Evolutionary conservation across 495 filamentous ascomycete species (phyloP).

Genomic region (Astrothelium subdiscretum): DNA sequence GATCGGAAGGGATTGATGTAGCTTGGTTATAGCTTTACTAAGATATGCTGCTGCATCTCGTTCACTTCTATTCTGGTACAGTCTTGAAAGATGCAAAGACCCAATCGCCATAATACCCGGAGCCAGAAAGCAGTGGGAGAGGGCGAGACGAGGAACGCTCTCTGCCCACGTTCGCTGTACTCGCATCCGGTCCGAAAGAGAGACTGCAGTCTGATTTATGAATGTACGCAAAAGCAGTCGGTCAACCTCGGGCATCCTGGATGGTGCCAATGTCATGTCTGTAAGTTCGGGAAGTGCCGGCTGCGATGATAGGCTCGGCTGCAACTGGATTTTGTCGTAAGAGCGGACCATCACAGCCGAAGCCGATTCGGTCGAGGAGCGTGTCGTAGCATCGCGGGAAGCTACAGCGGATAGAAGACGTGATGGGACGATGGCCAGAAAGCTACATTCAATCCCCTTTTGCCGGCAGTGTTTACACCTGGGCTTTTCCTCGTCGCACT

Average conservation of each 20-base stretch:
- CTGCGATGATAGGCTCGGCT: background rate
- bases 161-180: constrained; percentile 12
- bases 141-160: constrained; percentile 12
- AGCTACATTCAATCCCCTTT: constrained; percentile 9
- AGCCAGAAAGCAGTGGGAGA: constrained; percentile 9
- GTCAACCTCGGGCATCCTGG: constrained; percentile 4
- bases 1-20: constrained; percentile 10
- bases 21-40: constrained; percentile 7
- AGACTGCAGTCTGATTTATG: constrained; percentile 9
- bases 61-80: constrained; percentile 6
- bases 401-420: background rate
- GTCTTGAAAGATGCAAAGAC: constrained; percentile 11
- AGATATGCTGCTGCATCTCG: constrained; percentile 1
- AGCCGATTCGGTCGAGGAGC: background rate
- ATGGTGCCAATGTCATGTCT: background rate
- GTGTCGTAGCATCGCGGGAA: background rate
- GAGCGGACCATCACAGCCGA: background rate
- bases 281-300: background rate
- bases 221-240: constrained; percentile 3
- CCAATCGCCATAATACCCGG: constrained; percentile 13
- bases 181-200: constrained; percentile 9
- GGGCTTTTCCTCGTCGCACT: constrained; percentile 12
- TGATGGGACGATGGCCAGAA: constrained; percentile 6
- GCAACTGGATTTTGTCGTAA: background rate
- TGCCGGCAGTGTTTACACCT: constrained; percentile 8